A percentile compares a stretch with the other conserved stretches of the same genome.
Conservation (phyloP, 305 asterid genomes). For the Caryopteris hybrid region DNA sequence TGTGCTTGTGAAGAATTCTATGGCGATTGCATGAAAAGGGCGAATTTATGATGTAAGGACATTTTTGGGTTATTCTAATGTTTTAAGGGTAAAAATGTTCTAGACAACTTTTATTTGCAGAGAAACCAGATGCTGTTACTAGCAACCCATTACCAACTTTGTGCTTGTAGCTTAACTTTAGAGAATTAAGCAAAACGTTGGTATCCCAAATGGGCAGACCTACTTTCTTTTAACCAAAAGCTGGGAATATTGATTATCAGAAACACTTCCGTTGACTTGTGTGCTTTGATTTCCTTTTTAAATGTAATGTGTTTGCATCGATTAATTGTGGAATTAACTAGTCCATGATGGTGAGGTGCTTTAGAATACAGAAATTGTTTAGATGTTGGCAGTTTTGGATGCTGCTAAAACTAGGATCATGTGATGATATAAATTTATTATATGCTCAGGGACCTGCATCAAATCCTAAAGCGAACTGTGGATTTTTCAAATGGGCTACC, state of each 20-base stretch:
- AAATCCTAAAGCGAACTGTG: constrained; percentile 92
- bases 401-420: constrained; percentile 14
- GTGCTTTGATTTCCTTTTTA: neutral
- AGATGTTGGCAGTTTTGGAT: neutral
- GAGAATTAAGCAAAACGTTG: neutral
- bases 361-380: neutral
- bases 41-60: neutral
- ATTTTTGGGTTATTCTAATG: neutral
- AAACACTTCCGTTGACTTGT: neutral
- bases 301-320: neutral
- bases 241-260: neutral
- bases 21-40: neutral
- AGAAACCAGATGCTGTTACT: neutral
- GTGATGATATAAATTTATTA: neutral
- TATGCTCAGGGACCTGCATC: constrained; percentile 81
- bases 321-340: neutral
- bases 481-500: constrained; percentile 87
- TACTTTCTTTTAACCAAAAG: neutral
- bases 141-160: neutral
- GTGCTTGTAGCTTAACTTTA: neutral
- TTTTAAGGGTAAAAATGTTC: neutral
- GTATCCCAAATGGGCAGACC: neutral
- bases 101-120: neutral
- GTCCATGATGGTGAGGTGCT: neutral
- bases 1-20: neutral